Percentiles rank a stretch among this genome's conserved stretches.
Evolutionary conservation across 2,329 filamentous ascomycete species (phyloP).

Genomic region (Epichloe bromicola): DNA sequence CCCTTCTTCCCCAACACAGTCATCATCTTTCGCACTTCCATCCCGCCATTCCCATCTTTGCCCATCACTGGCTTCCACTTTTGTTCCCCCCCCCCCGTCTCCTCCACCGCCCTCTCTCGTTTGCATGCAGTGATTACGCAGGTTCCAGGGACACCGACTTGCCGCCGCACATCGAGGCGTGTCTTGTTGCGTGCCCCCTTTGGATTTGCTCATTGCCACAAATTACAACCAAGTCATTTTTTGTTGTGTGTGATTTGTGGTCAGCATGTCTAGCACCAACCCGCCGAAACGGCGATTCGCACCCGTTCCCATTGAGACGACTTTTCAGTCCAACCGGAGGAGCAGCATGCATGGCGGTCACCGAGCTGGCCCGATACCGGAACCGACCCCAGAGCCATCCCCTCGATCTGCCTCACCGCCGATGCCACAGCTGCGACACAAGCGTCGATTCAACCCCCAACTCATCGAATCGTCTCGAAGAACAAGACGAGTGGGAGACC

Average conservation of each 20-base stretch:
- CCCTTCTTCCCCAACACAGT: background rate
- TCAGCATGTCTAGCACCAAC: conserved; percentile 25
- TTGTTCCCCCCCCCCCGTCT: background rate
- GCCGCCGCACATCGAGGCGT: conserved; percentile 1
- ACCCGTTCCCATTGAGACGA: conserved; percentile 62
- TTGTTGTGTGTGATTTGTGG: too few relatives aligned
- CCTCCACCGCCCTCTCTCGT: background rate
- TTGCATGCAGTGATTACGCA: conserved; percentile 1
- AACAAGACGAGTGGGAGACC: conserved; percentile 53
- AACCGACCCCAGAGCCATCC: conserved; percentile 41
- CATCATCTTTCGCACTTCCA: background rate
- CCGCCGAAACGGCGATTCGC: conserved; percentile 46
- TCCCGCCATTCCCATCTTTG: background rate
- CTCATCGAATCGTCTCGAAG: conserved; percentile 69
- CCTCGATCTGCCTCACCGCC: conserved; percentile 34
- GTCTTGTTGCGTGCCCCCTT: background rate
- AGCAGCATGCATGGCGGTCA: background rate
- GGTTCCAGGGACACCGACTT: background rate
- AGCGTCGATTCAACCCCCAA: conserved; percentile 57
- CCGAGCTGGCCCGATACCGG: conserved; percentile 37
- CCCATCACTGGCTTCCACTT: background rate
- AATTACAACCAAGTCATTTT: background rate
- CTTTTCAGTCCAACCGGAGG: conserved; percentile 44
- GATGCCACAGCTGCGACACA: conserved; percentile 27
- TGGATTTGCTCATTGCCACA: background rate